Evolutionary conservation across 768 basidiomycete species (phyloP), one percentile per base, ranked within the genome.

Genomic region (Tulasnella sp.): DNA sequence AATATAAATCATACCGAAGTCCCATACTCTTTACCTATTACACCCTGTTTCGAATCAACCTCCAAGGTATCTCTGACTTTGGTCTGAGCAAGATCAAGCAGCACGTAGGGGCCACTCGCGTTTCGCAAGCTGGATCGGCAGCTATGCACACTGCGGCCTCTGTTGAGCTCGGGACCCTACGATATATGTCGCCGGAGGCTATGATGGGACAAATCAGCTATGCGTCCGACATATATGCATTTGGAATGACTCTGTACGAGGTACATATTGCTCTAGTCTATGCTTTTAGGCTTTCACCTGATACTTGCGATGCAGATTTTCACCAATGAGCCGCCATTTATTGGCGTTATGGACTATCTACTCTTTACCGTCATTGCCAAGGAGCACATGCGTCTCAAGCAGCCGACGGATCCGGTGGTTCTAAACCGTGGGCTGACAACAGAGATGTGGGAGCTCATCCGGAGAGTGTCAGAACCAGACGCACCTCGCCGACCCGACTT

Each of bases 161-260:
- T n/a, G n/a, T n/a, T n/a, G n/a, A n/a, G n/a, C 4, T 5, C 27
- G 50, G 50, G 8, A 52, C 50, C 8, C 34, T 31, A 22, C n/a
- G 50, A 38, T 52, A 52, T 19, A 52, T 52, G 50, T 25, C 50
- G 12, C 50, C 50, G n/a, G 50, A 52, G 29, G 50, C 50, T 5
- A 5, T 52, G 34, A 19, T 5, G 10, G 50, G 50, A 7, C 4
- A 4, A 19, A 27, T 34, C 9, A 34, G 4, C n/a, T 30, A 52
- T 7, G 25, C 8, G 8, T 19, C 34, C 12, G 50, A 52, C 29
- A 22, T 52, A 19, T 52, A 52, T 52, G 8, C 50, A 7, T 52
- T 5, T 22, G 19, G 19, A 19, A 52, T 52, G 50, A 52, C 50
- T 4, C 7, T 34, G 12, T 52, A 52, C 19, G 50, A 52, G 50